Evolutionary conservation across 345 rosid genomes (phyloP), one percentile per base, ranked within the genome.

Genomic region (Lumnitzera racemosa): DNA sequence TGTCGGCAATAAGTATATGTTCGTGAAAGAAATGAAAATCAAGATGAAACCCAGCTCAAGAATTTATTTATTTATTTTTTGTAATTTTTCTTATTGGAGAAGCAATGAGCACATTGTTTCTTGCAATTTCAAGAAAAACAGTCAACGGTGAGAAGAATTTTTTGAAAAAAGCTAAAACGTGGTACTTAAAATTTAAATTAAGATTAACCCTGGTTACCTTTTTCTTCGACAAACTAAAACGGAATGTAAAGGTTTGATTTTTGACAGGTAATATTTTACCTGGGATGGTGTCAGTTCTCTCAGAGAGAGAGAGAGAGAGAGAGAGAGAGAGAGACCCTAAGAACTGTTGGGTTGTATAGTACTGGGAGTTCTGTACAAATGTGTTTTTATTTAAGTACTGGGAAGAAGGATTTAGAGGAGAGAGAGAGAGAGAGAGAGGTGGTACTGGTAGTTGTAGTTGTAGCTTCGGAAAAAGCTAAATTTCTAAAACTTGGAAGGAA

Each of bases 101-200:
- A 77, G 77, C 72, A 61, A 68, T 46, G 27, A 51, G 16, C 71
- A 74, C 70, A 61, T 61, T 63, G 62, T 65, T 69, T 65, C 68
- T 62, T 63, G 62, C 66, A 69, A 16, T 68, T 59, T 58, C 63
- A 70, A 51, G 70, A 73, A 54, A 61, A 62, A 70, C 65, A 74
- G 43, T 36, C 43, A 36, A 36, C 10, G 53, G 53, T 58, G 53
- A 63, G 59, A 63, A n/a, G 12, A 49, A 15, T 13, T 48, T 13
- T 66, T 57, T 57, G 55, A 74, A 53, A 46, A 4, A 36, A 65
- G 12, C 51, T 55, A 56, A 67, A 43, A 67, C 14, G 24, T 15
- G 65, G 67, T 47, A 36, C 43, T 36, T 36, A 7, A 36, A 36
- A 36, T 4, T 4, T 36, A 36, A 36, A 36, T 4, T 36, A 9